Evolutionary conservation across 1,284 basidiomycete species (phyloP), one percentile per base, ranked within the genome.

Genomic region (Leccinum griseonigrum): DNA sequence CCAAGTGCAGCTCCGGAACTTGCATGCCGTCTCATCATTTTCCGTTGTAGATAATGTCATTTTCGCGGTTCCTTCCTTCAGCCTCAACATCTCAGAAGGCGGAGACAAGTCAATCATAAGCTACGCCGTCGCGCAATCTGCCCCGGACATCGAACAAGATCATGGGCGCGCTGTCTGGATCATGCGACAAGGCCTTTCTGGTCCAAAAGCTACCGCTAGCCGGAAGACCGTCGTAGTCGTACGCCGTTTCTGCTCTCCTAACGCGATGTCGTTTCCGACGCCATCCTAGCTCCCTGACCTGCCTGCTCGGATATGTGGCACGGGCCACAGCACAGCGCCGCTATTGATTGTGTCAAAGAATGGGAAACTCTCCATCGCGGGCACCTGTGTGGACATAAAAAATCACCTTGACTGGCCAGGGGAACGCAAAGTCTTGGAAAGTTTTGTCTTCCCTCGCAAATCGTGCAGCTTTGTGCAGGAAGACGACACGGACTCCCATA

Each of bases 1-100:
- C 48, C 54, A 32, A 64, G 36, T 40, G n/a, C 67, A 91, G 89
- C 76, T 88, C 29, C 81, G 83, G n/a, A 83, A 83, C 50, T 75
- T 88, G 4, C 89, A 90, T 65, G 81, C 88, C 3, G 78, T 86
- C 1, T 78, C 83, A 18, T 90, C 90, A 0, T 83, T 88, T 74
- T 85, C 86, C 0, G 78, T 89, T 6, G 86, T 87, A 3, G 84
- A 88, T 26, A 83, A 84, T 2, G 83, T 83, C 9, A 74, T 74
- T 3, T 91, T 90, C 71, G 75, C 83, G 7, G 84, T 82, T 67
- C 80, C 88, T 26, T 78, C 88, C 7, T 75, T 86, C 28, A 83
- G 83, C 26, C 69, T 77, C 26, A 72, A 68, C 57, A 68, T 75
- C 28, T 60, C 69, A 6, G 75, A 80, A 58, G 76, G 78, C 52